Base-by-base conservation (phyloP, 164 flowering plant species). In the Piper betle region DNA sequence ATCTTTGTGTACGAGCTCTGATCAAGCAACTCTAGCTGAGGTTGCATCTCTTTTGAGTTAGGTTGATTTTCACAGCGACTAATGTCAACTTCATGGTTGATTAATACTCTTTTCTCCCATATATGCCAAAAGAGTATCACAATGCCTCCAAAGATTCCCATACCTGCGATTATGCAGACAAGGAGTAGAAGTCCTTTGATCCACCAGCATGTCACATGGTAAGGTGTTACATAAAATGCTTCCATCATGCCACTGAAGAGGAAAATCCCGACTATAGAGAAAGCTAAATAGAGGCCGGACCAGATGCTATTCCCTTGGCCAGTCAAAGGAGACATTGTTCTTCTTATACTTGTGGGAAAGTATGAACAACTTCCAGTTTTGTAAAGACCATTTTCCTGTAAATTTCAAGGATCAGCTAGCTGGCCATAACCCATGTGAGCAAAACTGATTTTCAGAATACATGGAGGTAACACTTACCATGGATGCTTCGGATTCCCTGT, bases 221-320 rank as follows among this genome's bases (percentile, higher is more conserved):
- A 80, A n/a, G 83, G 88, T 37, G 73, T 81, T 65, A 91, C 68
- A 70, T 85, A 87, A 40, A 71, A 79, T 57, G 69, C 58, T 56
- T 85, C 69, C 62, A 80, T 9, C 73, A 85, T 59, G 39, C 73
- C 80, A 66, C 76, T 17, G 4, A 75, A 56, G 41, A 80, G 40
- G n/a, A 78, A 58, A 59, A 89, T 78, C 1, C 97, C 98, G 10
- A 82, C 48, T 12, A 78, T 86, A 0, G 91, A 82, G n/a, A 70
- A 57, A 37, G 78, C 41, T 9, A 83, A 63, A 58, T 87, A 92
- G 4, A 79, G 39, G 55, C 94, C 91, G 33, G 86, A 73, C 97
- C 96, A 92, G 63, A 80, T 50, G 25, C 64, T 77, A 65, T 84
- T 68, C 57, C 91, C 96, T 46, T 97, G 87, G 9, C 97, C 97